A percentile compares a stretch with the other conserved stretches of the same genome.
These are phyloP conservation scores for Phialocephala subalpina DNA, from an alignment of 2,329 filamentous ascomycete species.

Conservation along the genomic window DNA sequence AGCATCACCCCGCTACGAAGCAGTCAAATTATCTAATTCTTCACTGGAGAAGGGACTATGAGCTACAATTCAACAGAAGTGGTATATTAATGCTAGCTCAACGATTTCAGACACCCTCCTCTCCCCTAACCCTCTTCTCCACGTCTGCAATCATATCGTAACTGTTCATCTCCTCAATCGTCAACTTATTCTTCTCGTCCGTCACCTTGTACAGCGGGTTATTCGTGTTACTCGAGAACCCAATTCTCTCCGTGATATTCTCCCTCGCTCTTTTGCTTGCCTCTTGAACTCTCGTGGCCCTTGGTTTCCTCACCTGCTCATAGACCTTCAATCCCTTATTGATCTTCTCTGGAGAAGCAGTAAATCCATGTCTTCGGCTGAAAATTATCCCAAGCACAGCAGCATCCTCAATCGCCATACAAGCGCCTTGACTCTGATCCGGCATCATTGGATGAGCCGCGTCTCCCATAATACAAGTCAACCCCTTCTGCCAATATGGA, in stretches of 20 bases:
- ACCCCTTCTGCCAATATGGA: slow-evolving; percentile 59
- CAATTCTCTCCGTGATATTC: slow-evolving; percentile 71
- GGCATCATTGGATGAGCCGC: slow-evolving; percentile 76
- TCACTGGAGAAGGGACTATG: neutral
- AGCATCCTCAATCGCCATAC: slow-evolving; percentile 51
- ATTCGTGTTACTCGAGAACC: slow-evolving; percentile 68
- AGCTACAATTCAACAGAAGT: neutral
- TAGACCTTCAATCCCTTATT: slow-evolving; percentile 57
- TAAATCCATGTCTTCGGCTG: slow-evolving; percentile 46
- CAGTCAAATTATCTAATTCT: neutral
- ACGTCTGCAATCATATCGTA: slow-evolving; percentile 68
- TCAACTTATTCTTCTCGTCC: slow-evolving; percentile 67
- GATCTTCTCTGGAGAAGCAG: slow-evolving; percentile 52
- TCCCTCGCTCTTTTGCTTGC: slow-evolving; percentile 64
- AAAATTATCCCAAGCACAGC: slow-evolving; percentile 49
- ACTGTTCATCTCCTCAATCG: slow-evolving; percentile 74
- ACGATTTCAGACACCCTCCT: neutral
- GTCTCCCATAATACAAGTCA: slow-evolving; percentile 68
- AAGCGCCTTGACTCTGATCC: slow-evolving; percentile 68
- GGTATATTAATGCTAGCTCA: neutral
- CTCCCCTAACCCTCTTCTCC: slow-evolving; percentile 42
- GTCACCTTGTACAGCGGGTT: slow-evolving; percentile 67
- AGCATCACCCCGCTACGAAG: no score
- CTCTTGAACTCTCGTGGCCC: slow-evolving; percentile 63
- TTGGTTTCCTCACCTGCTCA: slow-evolving; percentile 59